Evolutionary conservation across 257 asterid species (phyloP).

Genomic region (Solanum pimpinellifolium): DNA sequence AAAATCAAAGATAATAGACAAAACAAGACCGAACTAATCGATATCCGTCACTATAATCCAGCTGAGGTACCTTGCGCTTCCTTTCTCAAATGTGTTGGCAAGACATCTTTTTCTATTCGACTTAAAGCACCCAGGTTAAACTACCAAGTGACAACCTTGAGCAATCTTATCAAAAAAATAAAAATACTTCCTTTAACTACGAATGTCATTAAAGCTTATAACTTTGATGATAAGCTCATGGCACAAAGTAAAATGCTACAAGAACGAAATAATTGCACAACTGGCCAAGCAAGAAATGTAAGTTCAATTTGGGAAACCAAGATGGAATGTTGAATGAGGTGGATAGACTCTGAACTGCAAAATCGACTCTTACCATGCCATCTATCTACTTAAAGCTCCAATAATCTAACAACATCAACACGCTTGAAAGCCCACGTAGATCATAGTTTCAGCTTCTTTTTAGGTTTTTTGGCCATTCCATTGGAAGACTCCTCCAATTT

Average conservation of each 20-base stretch:
- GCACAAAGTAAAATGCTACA: background rate
- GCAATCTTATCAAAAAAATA: background rate
- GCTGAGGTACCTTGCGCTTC: background rate
- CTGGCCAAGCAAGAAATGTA: background rate
- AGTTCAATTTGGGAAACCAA: background rate
- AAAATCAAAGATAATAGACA: background rate
- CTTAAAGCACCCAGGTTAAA: background rate
- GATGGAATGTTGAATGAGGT: background rate
- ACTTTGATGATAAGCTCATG: background rate
- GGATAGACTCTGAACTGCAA: background rate
- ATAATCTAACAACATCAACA: background rate
- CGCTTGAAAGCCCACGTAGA: background rate
- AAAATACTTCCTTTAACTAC: background rate
- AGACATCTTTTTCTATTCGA: background rate
- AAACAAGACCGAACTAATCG: background rate
- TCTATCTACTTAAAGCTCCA: background rate
- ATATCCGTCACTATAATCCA: background rate
- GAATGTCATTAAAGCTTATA: background rate
- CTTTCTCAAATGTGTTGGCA: background rate
- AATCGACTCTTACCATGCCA: background rate
- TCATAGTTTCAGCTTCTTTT: constrained; percentile 52
- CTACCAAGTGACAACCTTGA: background rate
- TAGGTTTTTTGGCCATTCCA: constrained; percentile 13
- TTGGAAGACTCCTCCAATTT: constrained; percentile 18
- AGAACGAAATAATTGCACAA: background rate